Evolutionary conservation across 2,329 filamentous ascomycete genomes (phyloP), one percentile per base, ranked within the genome.

Genomic region (Didymella glomerata): DNA sequence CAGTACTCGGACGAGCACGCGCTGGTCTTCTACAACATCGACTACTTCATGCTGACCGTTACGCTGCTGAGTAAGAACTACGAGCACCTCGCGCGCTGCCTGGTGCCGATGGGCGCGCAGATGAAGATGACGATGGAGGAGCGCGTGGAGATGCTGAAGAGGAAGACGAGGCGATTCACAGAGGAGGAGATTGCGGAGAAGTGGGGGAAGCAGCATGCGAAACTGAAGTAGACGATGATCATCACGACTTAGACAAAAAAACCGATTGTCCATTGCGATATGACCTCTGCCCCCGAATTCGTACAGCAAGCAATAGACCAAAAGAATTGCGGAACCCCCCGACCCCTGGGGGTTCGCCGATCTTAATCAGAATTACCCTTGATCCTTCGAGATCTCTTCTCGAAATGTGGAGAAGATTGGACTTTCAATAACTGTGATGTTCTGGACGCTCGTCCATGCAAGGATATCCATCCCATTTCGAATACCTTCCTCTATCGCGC

Each of bases 1-100:
- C 83, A 82, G 2, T 94, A 93, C 68, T 82, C 85, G 0, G 76
- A 81, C 8, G 87, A 92, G 69, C 80, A 86, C 20, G 91, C 90
- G 0, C 82, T 94, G 7, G 88, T 93, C 6, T 93, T 94, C 72
- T 88, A 90, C 75, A 88, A 93, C 69, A 92, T 94, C 67, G 90
- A 93, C 76, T 94, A 91, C 72, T 78, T 93, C 50, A 89, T 92
- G 82, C 85, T 93, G 61, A 92, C 90, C 0, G 75, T 91, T 32
- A 84, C 84, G 42, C 77, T 93, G 18, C 69, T 93, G 68, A 81
- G 82, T 59, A 91, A 92, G 75, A 87, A 93, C 71, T 94, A 94
- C 68, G 78, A 82, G 48, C 80, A 88, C 52, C 82, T 94, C 10
- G 90, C 90, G 1, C 82, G 81, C 53, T 89, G 90, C 61, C 73